Percentiles rank a stretch among this genome's conserved stretches.
These are phyloP conservation scores for Gnomoniopsis sp. DNA, from an alignment of 2,329 filamentous ascomycete genomes.

Conservation along the genomic window DNA sequence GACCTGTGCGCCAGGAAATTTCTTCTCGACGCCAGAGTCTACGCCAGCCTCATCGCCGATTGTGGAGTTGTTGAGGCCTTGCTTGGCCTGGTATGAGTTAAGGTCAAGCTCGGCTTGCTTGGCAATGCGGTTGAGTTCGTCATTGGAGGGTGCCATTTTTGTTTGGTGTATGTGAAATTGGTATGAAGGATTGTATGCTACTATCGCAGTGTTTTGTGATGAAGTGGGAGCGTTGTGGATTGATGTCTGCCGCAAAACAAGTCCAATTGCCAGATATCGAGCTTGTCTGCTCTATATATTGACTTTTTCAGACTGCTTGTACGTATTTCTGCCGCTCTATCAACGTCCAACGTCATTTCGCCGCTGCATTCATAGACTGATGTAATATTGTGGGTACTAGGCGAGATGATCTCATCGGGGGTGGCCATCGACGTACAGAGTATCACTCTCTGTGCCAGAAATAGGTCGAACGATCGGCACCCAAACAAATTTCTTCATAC, in stretches of 20 bases:
- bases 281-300: not conserved
- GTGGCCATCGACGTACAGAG: not conserved
- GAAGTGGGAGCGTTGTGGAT: no score
- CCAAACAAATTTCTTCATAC: not conserved
- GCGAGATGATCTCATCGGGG: slow-evolving; percentile 4
- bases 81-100: slow-evolving; percentile 47
- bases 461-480: not conserved
- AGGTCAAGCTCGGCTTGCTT: slow-evolving; percentile 44
- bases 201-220: not conserved
- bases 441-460: not conserved
- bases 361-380: not conserved
- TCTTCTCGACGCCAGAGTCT: slow-evolving; percentile 37
- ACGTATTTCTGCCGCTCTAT: not conserved
- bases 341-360: not conserved
- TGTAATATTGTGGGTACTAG: not conserved
- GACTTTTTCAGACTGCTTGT: not conserved
- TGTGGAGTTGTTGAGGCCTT: slow-evolving; percentile 36
- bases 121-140: slow-evolving; percentile 40
- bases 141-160: slow-evolving; percentile 21
- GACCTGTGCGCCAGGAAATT: slow-evolving; percentile 40
- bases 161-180: not conserved
- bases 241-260: no score
- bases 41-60: slow-evolving; percentile 41
- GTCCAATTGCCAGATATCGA: not conserved
- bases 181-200: not conserved